A percentile compares a stretch with the other conserved stretches of the same genome.
These are phyloP conservation scores for Achaetomiella virescens DNA, from an alignment of 495 filamentous ascomycete genomes.

Conservation along the genomic window DNA sequence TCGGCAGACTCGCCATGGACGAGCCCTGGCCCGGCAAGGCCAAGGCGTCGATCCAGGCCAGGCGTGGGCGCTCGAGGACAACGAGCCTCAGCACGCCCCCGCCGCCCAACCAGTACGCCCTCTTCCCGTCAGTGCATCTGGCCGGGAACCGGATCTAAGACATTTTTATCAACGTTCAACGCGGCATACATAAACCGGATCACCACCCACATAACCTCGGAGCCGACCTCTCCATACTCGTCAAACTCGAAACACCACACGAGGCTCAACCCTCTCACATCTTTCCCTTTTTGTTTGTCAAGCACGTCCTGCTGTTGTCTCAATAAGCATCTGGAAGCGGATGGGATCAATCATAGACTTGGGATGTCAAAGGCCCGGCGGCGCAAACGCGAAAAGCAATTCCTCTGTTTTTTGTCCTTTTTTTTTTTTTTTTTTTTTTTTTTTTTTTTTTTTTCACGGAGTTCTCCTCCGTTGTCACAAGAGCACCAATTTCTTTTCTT, in stretches of 20 bases:
- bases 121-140: constrained; percentile 30
- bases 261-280: background rate
- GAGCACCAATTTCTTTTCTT: background rate
- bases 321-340: constrained; percentile 10
- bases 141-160: constrained; percentile 22
- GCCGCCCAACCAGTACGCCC: constrained; percentile 37
- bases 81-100: constrained; percentile 35
- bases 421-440: background rate
- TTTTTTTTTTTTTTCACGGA: background rate
- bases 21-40: constrained; percentile 18
- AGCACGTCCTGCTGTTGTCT: constrained; percentile 1
- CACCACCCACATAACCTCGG: background rate
- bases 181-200: background rate
- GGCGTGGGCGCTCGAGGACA: constrained; percentile 28
- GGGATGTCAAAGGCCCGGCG: constrained; percentile 3
- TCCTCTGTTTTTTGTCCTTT: background rate
- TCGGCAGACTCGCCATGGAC: constrained; percentile 17
- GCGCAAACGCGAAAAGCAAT: constrained; percentile 10
- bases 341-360: constrained; percentile 15
- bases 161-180: background rate
- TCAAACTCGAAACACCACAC: background rate
- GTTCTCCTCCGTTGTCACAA: background rate
- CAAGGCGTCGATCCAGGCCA: constrained; percentile 22
- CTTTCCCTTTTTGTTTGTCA: background rate
- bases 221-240: background rate